A percentile compares a stretch with the other conserved stretches of the same genome.
Evolutionary conservation across 257 asterid species (phyloP).

Genomic region (Lavandula angustifolia): DNA sequence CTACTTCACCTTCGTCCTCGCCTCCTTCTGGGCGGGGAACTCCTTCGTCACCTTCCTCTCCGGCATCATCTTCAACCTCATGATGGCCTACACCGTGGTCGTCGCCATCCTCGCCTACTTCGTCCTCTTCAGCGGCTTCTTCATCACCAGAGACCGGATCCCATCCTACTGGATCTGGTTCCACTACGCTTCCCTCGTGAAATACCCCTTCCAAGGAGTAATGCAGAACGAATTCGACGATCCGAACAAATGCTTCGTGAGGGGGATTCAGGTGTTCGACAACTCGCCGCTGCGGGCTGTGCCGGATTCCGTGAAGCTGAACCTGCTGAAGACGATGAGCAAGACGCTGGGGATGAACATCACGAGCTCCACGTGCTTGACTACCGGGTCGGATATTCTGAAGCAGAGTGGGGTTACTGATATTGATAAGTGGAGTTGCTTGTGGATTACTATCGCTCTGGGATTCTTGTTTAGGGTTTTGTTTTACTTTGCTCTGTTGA

Average conservation of each 20-base stretch:
- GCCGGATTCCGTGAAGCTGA: constrained; percentile 43
- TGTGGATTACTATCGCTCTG: constrained; percentile 61
- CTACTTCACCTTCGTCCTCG: constrained; percentile 44
- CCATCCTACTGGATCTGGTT: constrained; percentile 63
- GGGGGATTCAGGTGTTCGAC: constrained; percentile 56
- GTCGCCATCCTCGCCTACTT: constrained; percentile 57
- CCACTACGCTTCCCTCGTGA: constrained; percentile 55
- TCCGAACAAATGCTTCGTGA: constrained; percentile 48
- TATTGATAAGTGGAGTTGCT: constrained; percentile 54
- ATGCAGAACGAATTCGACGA: constrained; percentile 62
- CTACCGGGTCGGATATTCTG: constrained; percentile 48
- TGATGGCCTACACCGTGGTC: constrained; percentile 61
- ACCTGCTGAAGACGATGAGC: constrained; percentile 47
- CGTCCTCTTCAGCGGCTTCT: constrained; percentile 55
- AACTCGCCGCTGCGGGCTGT: constrained; percentile 34
- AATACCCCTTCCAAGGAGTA: constrained; percentile 62
- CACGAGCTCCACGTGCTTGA: constrained; percentile 53
- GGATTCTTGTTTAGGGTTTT: constrained; percentile 62
- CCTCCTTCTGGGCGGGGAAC: constrained; percentile 68
- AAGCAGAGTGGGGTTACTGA: constrained; percentile 53
- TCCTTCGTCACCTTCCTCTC: constrained; percentile 62
- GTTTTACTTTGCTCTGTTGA: constrained; percentile 54
- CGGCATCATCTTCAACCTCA: constrained; percentile 47
- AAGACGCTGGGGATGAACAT: constrained; percentile 51
- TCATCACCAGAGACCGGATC: constrained; percentile 51